A percentile compares a stretch with the other conserved stretches of the same genome.
Conservation (phyloP, 106 monocot genomes). For the Amphibolis antarctica region DNA sequence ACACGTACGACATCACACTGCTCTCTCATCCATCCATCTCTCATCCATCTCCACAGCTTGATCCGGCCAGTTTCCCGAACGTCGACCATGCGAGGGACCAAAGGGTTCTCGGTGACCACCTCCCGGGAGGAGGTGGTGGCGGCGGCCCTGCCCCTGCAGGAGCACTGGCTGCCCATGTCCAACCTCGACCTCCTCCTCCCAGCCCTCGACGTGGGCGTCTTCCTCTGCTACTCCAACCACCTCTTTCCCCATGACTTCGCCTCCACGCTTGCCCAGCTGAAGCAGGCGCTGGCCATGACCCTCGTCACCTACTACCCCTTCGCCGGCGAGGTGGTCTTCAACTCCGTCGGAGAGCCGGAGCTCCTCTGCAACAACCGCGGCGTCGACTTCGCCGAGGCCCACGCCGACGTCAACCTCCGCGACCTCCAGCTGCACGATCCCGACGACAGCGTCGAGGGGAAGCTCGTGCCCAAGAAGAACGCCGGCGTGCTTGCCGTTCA, state of each 20-base stretch:
- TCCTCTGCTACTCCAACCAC: conserved; percentile 49
- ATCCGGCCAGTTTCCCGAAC: too few species aligned
- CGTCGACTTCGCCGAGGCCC: conserved; percentile 54
- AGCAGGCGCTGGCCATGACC: conserved; percentile 31
- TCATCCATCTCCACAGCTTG: neutral
- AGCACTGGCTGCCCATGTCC: conserved; percentile 48
- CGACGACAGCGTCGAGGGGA: conserved; percentile 36
- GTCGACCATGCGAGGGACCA: neutral
- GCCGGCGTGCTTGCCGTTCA: conserved; percentile 44
- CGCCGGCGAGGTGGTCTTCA: conserved; percentile 53
- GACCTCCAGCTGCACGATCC: conserved; percentile 38
- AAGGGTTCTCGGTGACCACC: conserved; percentile 1
- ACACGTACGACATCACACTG: neutral
- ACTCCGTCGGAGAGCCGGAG: conserved; percentile 53
- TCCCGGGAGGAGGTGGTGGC: conserved; percentile 25
- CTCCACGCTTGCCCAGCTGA: conserved; percentile 23
- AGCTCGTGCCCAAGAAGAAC: conserved; percentile 53
- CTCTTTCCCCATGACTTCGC: neutral
- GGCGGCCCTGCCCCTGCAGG: conserved; percentile 48
- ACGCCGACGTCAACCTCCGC: conserved; percentile 32
- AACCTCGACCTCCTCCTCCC: conserved; percentile 80
- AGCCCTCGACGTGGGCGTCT: conserved; percentile 53
- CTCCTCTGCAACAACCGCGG: conserved; percentile 72
- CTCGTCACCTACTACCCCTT: conserved; percentile 64
- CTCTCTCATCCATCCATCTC: too few species aligned